Conservation (phyloP, 1,139 yeast genomes). For the Pichia sp. region DNA sequence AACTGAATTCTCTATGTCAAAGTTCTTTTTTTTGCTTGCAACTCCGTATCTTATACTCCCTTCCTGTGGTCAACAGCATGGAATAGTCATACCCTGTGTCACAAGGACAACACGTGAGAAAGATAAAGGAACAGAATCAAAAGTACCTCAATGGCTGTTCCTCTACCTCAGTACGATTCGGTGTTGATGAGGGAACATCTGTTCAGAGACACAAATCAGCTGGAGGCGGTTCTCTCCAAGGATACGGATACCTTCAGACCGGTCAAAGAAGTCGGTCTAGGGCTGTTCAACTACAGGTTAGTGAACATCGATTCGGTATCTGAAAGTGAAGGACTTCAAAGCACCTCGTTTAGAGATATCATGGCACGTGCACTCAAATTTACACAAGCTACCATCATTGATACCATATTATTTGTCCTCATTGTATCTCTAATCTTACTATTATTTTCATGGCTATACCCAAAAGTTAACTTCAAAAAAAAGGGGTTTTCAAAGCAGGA, state of each 20-base stretch:
- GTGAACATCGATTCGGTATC: conserved; percentile 12
- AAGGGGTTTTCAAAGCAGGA: not conserved
- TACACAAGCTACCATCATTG: not conserved
- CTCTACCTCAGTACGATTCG: conserved; percentile 27
- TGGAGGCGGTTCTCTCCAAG: conserved; percentile 25
- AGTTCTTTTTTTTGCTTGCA: no score
- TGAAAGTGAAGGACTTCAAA: not conserved
- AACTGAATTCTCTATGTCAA: no score
- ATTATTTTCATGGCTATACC: not conserved
- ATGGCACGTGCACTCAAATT: not conserved
- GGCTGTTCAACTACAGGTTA: conserved; percentile 26
- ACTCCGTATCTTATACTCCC: no score
- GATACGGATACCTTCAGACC: conserved; percentile 26
- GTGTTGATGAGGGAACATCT: conserved; percentile 30
- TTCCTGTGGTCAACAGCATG: no score
- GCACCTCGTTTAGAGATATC: not conserved
- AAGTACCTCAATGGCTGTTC: conserved; percentile 25
- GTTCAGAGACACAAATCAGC: conserved; percentile 24
- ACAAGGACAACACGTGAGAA: no score
- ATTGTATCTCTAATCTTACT: not conserved
- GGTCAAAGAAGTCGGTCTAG: conserved; percentile 27
- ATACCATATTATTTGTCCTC: not conserved
- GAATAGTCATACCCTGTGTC: no score
- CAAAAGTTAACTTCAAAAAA: not conserved
- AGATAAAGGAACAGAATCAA: not conserved